Evolutionary conservation across 495 filamentous ascomycete genomes (phyloP).

Genomic region (Hypomontagnella monticulosa): DNA sequence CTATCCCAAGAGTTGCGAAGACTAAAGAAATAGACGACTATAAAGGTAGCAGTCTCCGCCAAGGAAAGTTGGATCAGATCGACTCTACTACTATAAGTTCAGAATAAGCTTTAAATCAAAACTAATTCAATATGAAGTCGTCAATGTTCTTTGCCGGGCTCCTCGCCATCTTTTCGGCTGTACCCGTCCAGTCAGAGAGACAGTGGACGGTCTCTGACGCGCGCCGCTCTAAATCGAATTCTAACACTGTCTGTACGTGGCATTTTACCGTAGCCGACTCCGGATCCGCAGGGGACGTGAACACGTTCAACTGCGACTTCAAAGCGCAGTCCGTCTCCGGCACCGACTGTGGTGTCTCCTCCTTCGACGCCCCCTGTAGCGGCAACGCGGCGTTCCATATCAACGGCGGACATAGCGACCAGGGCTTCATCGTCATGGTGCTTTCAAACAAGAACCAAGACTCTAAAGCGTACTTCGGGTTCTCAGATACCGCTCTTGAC

Average conservation of each 20-base stretch:
- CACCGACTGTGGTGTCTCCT: conserved; percentile 25
- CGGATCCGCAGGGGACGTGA: background rate
- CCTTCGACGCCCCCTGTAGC: conserved; percentile 27
- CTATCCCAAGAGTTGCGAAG: too few relatives aligned
- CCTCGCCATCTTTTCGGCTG: background rate
- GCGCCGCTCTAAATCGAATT: conserved; percentile 1
- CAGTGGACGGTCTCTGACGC: conserved; percentile 20
- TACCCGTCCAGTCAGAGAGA: background rate
- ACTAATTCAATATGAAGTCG: conserved; percentile 23
- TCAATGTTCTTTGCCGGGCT: too few relatives aligned
- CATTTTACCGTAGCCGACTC: conserved; percentile 9
- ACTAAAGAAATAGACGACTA: too few relatives aligned
- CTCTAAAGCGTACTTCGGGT: conserved; percentile 42
- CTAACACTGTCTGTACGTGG: conserved; percentile 8
- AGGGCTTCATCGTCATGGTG: conserved; percentile 41
- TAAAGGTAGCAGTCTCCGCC: too few relatives aligned
- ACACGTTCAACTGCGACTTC: conserved; percentile 34
- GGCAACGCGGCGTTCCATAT: conserved; percentile 16
- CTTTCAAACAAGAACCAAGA: conserved; percentile 20
- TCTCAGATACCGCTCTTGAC: conserved; percentile 31
- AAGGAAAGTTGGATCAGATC: too few relatives aligned
- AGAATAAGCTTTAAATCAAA: too few relatives aligned
- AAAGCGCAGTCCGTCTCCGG: background rate
- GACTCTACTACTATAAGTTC: too few relatives aligned
- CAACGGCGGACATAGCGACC: conserved; percentile 40